Conservation (phyloP, 352 stramenopile genomes). For the Phytophthora pluvialis region DNA sequence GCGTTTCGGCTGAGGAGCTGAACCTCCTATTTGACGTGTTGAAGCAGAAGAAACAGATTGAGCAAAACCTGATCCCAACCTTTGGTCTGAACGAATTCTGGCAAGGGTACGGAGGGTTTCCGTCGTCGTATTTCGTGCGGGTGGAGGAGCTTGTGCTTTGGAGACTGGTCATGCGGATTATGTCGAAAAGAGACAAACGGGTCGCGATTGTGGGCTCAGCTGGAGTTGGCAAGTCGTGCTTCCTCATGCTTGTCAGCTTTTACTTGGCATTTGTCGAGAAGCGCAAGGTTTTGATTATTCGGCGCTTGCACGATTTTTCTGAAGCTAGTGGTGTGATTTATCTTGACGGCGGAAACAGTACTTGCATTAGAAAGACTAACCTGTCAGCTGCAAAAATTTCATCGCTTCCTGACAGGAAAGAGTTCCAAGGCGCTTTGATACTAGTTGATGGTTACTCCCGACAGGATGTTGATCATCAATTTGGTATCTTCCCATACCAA, state of each 20-base stretch:
- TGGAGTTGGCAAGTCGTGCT: slow-evolving; percentile 40
- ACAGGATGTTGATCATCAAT: slow-evolving; percentile 21
- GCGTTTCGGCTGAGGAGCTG: slow-evolving; percentile 13
- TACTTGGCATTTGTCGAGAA: slow-evolving; percentile 36
- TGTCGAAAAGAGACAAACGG: slow-evolving; percentile 22
- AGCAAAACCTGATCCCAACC: slow-evolving; percentile 13
- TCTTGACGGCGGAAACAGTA: slow-evolving; percentile 21
- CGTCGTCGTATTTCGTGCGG: slow-evolving; percentile 30
- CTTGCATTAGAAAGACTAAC: slow-evolving; percentile 22
- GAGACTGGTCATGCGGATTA: slow-evolving; percentile 23
- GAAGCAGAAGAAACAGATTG: slow-evolving; percentile 5
- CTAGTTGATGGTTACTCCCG: slow-evolving; percentile 33
- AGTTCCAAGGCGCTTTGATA: slow-evolving; percentile 25
- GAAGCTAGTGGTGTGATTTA: slow-evolving; percentile 25
- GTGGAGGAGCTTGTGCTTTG: slow-evolving; percentile 32
- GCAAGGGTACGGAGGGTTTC: slow-evolving; percentile 29
- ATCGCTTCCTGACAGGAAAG: slow-evolving; percentile 25
- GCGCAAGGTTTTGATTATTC: slow-evolving; percentile 28
- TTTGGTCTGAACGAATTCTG: slow-evolving; percentile 23
- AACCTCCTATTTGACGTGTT: slow-evolving; percentile 22
- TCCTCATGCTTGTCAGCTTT: slow-evolving; percentile 27
- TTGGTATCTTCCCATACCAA: slow-evolving; percentile 25
- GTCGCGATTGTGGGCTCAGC: slow-evolving; percentile 32
- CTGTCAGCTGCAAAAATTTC: slow-evolving; percentile 20
- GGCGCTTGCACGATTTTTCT: slow-evolving; percentile 19